These are phyloP conservation scores for Avicennia marina DNA, from an alignment of 257 asterid species.

Conservation along the genomic window DNA sequence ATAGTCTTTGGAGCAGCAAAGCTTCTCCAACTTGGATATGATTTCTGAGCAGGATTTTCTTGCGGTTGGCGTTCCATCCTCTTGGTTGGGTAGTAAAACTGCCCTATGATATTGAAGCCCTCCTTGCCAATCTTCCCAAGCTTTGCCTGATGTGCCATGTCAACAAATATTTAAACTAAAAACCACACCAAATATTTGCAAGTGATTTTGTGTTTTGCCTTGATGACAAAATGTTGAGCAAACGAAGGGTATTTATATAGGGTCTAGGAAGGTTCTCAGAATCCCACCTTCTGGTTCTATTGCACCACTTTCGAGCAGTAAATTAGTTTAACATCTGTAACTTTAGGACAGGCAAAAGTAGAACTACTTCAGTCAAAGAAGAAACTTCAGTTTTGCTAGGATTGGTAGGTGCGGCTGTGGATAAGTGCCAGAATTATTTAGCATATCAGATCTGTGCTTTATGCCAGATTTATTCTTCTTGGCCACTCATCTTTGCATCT, in stretches of 20 bases:
- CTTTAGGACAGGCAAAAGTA: neutral
- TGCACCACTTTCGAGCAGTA: neutral
- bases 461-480: neutral
- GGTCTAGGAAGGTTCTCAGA: neutral
- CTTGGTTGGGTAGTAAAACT: constrained; percentile 18
- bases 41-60: constrained; percentile 15
- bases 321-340: neutral
- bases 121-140: constrained; percentile 43
- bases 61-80: constrained; percentile 14
- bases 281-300: neutral
- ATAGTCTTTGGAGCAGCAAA: constrained; percentile 27
- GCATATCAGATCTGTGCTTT: neutral
- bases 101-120: constrained; percentile 29
- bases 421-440: neutral
- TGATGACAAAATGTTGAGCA: constrained; percentile 13
- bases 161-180: neutral
- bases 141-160: constrained; percentile 36
- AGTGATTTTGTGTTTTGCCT: constrained; percentile 4
- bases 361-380: neutral
- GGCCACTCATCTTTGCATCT: neutral
- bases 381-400: constrained; percentile 1
- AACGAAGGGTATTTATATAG: constrained; percentile 11
- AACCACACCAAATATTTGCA: neutral
- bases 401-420: neutral
- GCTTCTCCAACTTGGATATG: constrained; percentile 21